Conservation (phyloP, 2,329 filamentous ascomycete species). For the Trichoderma gracile region DNA sequence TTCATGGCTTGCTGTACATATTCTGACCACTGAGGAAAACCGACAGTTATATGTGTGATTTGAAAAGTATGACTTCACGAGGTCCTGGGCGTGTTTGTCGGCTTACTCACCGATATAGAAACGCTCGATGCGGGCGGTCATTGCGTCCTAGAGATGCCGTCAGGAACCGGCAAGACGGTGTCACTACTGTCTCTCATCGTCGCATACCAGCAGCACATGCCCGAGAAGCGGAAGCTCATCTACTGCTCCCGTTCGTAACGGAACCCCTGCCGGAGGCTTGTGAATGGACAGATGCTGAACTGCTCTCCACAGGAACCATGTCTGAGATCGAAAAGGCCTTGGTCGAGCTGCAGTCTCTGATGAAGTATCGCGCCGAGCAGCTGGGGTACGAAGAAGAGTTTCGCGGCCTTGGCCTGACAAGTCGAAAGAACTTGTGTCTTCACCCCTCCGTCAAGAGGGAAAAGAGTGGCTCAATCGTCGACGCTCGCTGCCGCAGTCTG, state of each 20-base stretch:
- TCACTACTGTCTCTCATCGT: conserved; percentile 93
- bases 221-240: conserved; percentile 92
- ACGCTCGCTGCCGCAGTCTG: conserved; percentile 91
- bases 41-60: conserved; percentile 57
- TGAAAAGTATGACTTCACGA: conserved; percentile 48
- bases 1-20: not conserved
- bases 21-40: conserved; percentile 13
- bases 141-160: conserved; percentile 98
- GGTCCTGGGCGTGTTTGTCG: not conserved
- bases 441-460: conserved; percentile 95
- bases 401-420: conserved; percentile 85
- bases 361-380: conserved; percentile 90
- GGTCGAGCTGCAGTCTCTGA: conserved; percentile 84
- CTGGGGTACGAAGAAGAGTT: conserved; percentile 94
- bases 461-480: conserved; percentile 91
- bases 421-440: conserved; percentile 94
- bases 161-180: conserved; percentile 95
- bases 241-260: conserved; percentile 79
- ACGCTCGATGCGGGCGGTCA: conserved; percentile 94
- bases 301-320: conserved; percentile 69
- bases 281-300: not conserved
- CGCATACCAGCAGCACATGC: conserved; percentile 92
- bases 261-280: not conserved
- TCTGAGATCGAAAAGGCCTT: conserved; percentile 98
- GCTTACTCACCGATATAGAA: conserved; percentile 38